A percentile compares a stretch with the other conserved stretches of the same genome.
Evolutionary conservation across 1,284 basidiomycete genomes (phyloP).

Genomic region (Acaromyces ingoldii): DNA sequence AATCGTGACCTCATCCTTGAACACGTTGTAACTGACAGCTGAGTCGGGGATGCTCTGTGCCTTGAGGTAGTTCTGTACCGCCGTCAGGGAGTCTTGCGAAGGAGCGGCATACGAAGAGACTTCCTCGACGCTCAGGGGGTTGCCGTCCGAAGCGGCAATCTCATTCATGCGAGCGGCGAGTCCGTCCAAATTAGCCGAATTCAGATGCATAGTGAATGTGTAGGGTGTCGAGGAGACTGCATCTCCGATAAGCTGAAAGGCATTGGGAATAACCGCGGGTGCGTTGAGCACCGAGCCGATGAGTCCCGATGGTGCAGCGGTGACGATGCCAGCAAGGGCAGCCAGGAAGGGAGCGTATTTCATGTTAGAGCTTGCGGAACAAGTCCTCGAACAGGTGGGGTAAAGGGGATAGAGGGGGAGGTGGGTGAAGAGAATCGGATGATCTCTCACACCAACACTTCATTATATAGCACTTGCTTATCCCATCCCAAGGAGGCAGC

Average conservation of each 20-base stretch:
- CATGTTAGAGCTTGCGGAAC: too few relatives aligned
- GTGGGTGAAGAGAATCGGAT: too few relatives aligned
- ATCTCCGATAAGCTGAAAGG: neutral
- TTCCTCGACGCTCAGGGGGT: constrained; percentile 14
- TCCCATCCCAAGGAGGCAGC: too few relatives aligned
- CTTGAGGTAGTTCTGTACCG: constrained; percentile 9
- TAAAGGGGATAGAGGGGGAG: too few relatives aligned
- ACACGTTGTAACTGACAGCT: neutral
- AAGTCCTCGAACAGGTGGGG: too few relatives aligned
- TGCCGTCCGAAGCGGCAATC: constrained; percentile 8
- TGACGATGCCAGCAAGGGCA: too few relatives aligned
- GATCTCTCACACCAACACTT: too few relatives aligned
- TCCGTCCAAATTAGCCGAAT: constrained; percentile 7
- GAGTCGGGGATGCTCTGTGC: constrained; percentile 5
- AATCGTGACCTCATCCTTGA: constrained; percentile 11
- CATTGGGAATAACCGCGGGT: neutral
- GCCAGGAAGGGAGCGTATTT: too few relatives aligned
- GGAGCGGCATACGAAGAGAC: constrained; percentile 12
- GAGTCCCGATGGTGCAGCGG: too few relatives aligned
- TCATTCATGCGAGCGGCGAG: constrained; percentile 11
- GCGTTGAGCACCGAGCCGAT: too few relatives aligned
- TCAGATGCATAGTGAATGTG: constrained; percentile 14
- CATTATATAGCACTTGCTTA: too few relatives aligned
- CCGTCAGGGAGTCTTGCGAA: neutral
- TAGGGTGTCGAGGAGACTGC: constrained; percentile 2